Percentiles rank a stretch among this genome's conserved stretches.
These are phyloP conservation scores for Stachybotrys echinatus DNA, from an alignment of 2,329 filamentous ascomycete genomes.

Conservation along the genomic window DNA sequence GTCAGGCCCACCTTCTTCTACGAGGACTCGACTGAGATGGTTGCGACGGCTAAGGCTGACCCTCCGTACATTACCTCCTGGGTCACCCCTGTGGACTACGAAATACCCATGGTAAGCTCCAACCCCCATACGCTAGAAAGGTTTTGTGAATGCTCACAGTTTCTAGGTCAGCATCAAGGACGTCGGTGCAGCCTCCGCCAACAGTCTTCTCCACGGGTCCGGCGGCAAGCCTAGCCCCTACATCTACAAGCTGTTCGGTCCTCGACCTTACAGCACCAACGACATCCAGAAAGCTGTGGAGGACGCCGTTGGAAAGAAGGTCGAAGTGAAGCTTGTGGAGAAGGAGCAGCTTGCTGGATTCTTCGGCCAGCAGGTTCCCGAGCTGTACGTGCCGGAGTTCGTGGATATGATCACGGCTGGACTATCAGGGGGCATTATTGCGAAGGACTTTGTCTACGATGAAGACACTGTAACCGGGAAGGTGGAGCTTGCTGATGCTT, in stretches of 20 bases:
- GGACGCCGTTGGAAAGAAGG: slow-evolving; percentile 16
- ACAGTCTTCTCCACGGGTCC: slow-evolving; percentile 10
- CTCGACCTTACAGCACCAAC: slow-evolving; percentile 17
- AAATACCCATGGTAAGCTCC: slow-evolving; percentile 24
- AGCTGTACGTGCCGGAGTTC: slow-evolving; percentile 15
- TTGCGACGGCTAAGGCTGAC: slow-evolving; percentile 14
- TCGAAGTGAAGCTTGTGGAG: slow-evolving; percentile 14
- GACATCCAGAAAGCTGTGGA: slow-evolving; percentile 22
- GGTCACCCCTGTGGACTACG: slow-evolving; percentile 19
- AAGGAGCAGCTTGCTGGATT: slow-evolving; percentile 16
- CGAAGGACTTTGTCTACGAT: slow-evolving; percentile 14
- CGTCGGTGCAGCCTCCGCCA: slow-evolving; percentile 18
- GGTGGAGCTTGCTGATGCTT: slow-evolving; percentile 17
- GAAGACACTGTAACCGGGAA: slow-evolving; percentile 16
- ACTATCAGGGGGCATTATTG: slow-evolving; percentile 18
- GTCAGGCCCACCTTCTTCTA: slow-evolving; percentile 14
- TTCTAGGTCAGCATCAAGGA: slow-evolving; percentile 22
- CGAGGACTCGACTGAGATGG: slow-evolving; percentile 13
- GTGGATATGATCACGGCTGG: slow-evolving; percentile 19
- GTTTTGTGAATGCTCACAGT: not conserved
- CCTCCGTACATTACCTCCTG: slow-evolving; percentile 17
- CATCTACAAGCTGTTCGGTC: slow-evolving; percentile 20
- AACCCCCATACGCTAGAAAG: not conserved
- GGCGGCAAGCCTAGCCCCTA: slow-evolving; percentile 6
- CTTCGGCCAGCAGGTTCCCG: slow-evolving; percentile 15